Conservation (phyloP, 1,139 yeast genomes). For the Geotrichum reessii region DNA sequence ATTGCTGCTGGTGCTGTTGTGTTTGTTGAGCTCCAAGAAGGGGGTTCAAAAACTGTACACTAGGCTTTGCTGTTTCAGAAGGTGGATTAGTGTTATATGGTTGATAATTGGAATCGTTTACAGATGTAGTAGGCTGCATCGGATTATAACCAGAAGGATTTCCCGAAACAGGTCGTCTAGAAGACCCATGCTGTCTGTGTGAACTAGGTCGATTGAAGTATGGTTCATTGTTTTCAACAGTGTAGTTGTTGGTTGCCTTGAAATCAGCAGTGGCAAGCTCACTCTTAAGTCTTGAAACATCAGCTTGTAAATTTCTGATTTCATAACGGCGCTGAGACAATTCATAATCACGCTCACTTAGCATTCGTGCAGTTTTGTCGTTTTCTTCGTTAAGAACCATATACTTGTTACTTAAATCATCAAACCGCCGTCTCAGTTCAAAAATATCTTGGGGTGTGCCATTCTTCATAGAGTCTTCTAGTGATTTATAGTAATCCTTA, state of each 20-base stretch:
- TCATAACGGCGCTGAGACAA: slow-evolving; percentile 14
- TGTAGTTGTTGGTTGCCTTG: neutral
- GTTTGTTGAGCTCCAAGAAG: neutral
- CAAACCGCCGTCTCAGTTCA: slow-evolving; percentile 14
- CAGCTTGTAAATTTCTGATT: neutral
- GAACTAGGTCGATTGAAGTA: neutral
- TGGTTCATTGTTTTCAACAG: neutral
- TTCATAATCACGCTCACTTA: neutral
- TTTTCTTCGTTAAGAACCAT: neutral
- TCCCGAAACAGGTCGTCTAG: slow-evolving; percentile 5
- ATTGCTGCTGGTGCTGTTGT: neutral
- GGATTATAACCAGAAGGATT: neutral
- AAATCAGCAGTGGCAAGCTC: neutral
- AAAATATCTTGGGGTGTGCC: slow-evolving; percentile 15
- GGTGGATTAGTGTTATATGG: neutral
- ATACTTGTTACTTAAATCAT: neutral
- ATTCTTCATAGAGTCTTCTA: slow-evolving; percentile 14
- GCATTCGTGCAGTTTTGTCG: neutral
- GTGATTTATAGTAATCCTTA: slow-evolving; percentile 18
- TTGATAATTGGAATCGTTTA: neutral
- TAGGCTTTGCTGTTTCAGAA: neutral
- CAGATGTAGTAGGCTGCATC: neutral
- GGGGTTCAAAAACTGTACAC: neutral
- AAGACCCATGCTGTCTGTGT: neutral
- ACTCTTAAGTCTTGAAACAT: neutral